Base-by-base conservation (phyloP, 192 early-diverging fungal species). In the Umbelopsis sp. region DNA sequence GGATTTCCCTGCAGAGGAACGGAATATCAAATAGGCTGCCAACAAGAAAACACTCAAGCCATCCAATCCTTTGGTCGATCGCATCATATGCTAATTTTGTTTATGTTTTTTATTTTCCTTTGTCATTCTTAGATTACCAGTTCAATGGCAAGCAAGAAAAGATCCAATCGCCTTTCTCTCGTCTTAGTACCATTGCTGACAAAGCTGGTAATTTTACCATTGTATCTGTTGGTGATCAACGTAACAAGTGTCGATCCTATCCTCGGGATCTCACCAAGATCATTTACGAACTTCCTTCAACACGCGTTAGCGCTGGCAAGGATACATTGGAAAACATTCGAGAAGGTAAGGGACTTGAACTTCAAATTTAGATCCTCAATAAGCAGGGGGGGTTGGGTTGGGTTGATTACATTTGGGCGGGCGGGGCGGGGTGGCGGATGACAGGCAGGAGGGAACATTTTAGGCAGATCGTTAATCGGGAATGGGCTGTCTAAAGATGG, bases 181-280 rank as follows among this genome's bases (percentile, higher is more conserved):
- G 31, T 14, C 44, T 79, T 8, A 62, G 72, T 9, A 75, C 76
- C 73, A 31, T 79, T 24, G 83, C 83, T 47, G 83, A 84, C 38
- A 79, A 80, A 26, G 71, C 83, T 43, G 83, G 83, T 21, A 84
- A 84, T 66, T 54, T 84, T 68, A 84, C 83, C 4, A 82, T 84
- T 53, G 31, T 78, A 7, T 80, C 78, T 14, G 71, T 84, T 45
- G 81, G 83, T 47, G 76, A 84, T 68, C 75, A 80, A 22, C 69
- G 72, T 8, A 79, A 84, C 53, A 70, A 81, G 41, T 84, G 83
- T 16, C 75, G 73, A 7, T 79, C 77, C 2, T 79, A 62, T 26
- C 80, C 81, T 21, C 67, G 72, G 44, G 70, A 80, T 51, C 50
- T 84, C 8, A 70, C 72, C n/a, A 76, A 77, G 8, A 43, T 72